Conservation (phyloP, 208 protist genomes). For the Acanthamoeba castellanii region DNA sequence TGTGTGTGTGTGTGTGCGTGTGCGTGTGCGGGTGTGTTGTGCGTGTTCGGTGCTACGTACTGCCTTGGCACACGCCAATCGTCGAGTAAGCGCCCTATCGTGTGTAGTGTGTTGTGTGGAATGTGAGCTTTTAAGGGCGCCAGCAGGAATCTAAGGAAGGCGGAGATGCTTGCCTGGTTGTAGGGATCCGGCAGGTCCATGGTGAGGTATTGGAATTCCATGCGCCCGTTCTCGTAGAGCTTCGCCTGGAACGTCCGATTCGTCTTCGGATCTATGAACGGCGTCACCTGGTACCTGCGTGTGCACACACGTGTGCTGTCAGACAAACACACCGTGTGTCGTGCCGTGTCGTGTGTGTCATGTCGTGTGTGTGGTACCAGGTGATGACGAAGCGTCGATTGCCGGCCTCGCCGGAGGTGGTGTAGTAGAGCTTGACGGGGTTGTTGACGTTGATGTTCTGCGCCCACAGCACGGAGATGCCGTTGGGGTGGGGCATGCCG, state of each 20-base stretch:
- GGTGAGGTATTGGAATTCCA: constrained; percentile 63
- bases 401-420: neutral
- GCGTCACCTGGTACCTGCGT: constrained; percentile 17
- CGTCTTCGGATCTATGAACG: constrained; percentile 35
- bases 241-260: constrained; percentile 45
- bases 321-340: neutral
- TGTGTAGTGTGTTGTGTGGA: neutral
- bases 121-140: neutral
- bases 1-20: too few relatives aligned
- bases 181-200: constrained; percentile 39
- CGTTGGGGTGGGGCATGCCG: constrained; percentile 35
- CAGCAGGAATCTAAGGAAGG: neutral
- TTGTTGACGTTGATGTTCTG: constrained; percentile 57
- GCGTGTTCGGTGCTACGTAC: neutral
- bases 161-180: neutral
- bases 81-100: neutral
- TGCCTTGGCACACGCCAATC: constrained; percentile 35
- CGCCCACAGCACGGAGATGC: constrained; percentile 41
- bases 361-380: neutral
- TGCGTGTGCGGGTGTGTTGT: too few relatives aligned
- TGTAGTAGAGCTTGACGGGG: constrained; percentile 48
- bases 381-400: constrained; percentile 28
- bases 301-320: neutral
- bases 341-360: too few relatives aligned
- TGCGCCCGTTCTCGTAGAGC: constrained; percentile 13